A percentile compares a stretch with the other conserved stretches of the same genome.
These are phyloP conservation scores for Phytophthora sojae DNA, from an alignment of 352 stramenopile genomes.

Conservation along the genomic window DNA sequence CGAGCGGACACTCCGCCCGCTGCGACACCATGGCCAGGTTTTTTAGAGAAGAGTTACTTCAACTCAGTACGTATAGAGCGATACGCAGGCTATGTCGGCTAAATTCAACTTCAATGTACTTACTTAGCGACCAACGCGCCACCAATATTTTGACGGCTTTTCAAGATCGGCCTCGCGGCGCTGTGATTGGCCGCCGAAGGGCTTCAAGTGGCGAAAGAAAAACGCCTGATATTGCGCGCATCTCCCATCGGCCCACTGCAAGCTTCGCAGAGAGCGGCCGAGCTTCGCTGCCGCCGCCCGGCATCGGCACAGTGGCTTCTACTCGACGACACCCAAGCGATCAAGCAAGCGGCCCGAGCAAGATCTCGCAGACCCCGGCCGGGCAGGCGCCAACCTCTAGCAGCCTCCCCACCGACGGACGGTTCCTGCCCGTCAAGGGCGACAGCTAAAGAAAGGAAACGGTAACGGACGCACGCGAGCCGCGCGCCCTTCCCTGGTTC, in stretches of 20 bases:
- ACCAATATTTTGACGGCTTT: constrained; percentile 35
- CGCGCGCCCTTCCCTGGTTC: constrained; percentile 3
- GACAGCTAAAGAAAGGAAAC: constrained; percentile 8
- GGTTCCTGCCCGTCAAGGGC: not conserved
- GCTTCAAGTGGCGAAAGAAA: constrained; percentile 37
- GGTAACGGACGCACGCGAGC: constrained; percentile 17
- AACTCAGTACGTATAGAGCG: too few relatives aligned
- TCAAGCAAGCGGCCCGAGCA: not conserved
- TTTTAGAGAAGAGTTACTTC: not conserved
- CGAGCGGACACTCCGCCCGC: constrained; percentile 5
- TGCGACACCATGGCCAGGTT: constrained; percentile 20
- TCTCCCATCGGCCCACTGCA: constrained; percentile 27
- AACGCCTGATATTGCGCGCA: constrained; percentile 36
- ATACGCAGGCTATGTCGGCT: too few relatives aligned
- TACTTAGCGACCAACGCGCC: constrained; percentile 1
- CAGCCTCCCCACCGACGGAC: not conserved
- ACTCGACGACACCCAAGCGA: constrained; percentile 24
- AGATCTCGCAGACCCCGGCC: constrained; percentile 10
- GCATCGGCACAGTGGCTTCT: constrained; percentile 28
- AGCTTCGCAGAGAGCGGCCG: constrained; percentile 1
- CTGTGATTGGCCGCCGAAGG: constrained; percentile 25
- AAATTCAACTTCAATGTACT: too few relatives aligned
- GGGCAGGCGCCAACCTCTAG: not conserved
- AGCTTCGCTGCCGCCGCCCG: not conserved
- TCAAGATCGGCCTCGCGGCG: constrained; percentile 28